Base-by-base conservation (phyloP, 2,329 filamentous ascomycete genomes). In the Fusarium papillatum region DNA sequence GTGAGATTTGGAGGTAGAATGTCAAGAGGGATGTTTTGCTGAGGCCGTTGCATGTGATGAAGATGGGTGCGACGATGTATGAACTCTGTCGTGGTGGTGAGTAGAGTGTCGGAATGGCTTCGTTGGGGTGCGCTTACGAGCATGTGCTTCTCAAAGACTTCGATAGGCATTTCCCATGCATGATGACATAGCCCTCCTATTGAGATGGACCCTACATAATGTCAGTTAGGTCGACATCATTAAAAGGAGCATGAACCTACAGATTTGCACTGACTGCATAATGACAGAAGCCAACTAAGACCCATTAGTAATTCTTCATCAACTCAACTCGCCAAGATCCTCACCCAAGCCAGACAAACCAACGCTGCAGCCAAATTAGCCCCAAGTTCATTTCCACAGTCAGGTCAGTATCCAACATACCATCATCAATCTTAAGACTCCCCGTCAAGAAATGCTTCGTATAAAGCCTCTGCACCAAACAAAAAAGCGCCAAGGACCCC, bases 21-120 rank as follows among this genome's bases (percentile, higher is more conserved):
- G 82, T 77, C 10, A 85, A 68, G 2, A 86, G 79, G 0, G 84
- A 84, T 0, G 83, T 66, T 46, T 85, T 85, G 6, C 81, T 83
- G n/a, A 83, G 78, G 16, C 80, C 81, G 16, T 82, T 81, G 53
- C 81, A 80, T 8, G 78, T 70, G 19, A 82, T 81, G 66, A 84
- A 85, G 14, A 84, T 73, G 5, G 77, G 77, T 0, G 75, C 71
- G 7, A 76, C 75, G 29, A 82, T 80, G 43, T 79, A 82, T 3
- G 80, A 78, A 41, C 76, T 73, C 79, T 81, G 9, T 9, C 0
- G 3, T 9, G 11, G 7, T 22, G 19, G 50, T 55, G 50, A 55
- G 50, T 16, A 0, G 50, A 22, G 1, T 3, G 50, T 55, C 14
- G 19, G 50, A 34, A 55, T 34, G 22, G 19, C 29, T 14, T 55